phyloP scores from a whole-genome alignment of 164 flowering plant genomes.

The Stephania cephalantha region DNA sequence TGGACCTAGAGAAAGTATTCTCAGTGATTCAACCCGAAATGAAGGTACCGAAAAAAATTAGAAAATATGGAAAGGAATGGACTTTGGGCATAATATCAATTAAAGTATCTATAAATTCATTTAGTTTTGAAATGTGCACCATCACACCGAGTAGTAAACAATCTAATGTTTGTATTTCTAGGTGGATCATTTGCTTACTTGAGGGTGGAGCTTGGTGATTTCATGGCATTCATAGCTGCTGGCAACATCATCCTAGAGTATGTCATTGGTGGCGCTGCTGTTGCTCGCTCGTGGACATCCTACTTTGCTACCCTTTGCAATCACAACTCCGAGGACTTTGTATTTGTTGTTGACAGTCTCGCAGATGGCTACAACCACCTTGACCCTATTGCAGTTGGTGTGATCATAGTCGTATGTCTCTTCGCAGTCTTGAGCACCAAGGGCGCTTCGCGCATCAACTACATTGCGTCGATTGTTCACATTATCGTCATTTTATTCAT shows the following conservation, averaged over 20 bases:
- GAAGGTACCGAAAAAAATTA: too few species aligned
- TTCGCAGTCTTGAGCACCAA: constrained; percentile 46
- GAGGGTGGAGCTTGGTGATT: constrained; percentile 58
- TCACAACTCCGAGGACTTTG: constrained; percentile 37
- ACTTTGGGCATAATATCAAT: too few species aligned
- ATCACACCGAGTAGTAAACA: too few species aligned
- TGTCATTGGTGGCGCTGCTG: constrained; percentile 44
- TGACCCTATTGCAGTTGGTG: constrained; percentile 50
- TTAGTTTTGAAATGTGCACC: too few species aligned
- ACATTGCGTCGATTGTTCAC: constrained; percentile 41
- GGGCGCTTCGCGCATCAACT: constrained; percentile 52
- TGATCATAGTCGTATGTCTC: constrained; percentile 28
- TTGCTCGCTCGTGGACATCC: constrained; percentile 67
- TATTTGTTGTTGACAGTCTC: constrained; percentile 27
- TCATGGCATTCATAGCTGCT: constrained; percentile 58
- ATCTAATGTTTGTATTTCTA: constrained; percentile 9
- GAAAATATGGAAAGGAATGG: too few species aligned
- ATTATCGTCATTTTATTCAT: constrained; percentile 45
- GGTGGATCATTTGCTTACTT: constrained; percentile 65
- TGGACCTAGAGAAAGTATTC: too few species aligned
- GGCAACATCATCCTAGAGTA: constrained; percentile 66
- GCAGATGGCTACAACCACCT: constrained; percentile 35
- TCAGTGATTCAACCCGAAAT: too few species aligned
- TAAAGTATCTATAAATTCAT: too few species aligned
- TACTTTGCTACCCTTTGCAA: constrained; percentile 61